Percentiles rank a stretch among this genome's conserved stretches.
These are phyloP conservation scores for Ophiostoma himal-ulmi DNA, from an alignment of 2,329 filamentous ascomycete genomes.

Conservation along the genomic window DNA sequence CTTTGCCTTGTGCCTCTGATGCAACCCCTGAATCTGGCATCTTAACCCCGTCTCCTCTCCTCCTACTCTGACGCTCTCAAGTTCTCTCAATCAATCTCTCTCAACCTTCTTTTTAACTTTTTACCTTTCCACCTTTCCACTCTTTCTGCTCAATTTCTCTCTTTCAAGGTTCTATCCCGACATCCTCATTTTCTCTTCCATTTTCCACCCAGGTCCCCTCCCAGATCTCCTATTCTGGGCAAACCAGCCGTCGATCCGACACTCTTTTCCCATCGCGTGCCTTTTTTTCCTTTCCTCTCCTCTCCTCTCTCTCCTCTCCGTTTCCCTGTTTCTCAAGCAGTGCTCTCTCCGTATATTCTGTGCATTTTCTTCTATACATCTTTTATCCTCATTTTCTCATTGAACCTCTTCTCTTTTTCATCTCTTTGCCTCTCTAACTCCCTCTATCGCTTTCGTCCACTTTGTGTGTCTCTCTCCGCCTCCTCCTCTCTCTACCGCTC, in stretches of 20 bases:
- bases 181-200: neutral
- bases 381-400: neutral
- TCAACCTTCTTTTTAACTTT: too few species aligned
- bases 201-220: neutral
- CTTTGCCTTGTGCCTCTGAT: neutral
- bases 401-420: slow-evolving; percentile 6
- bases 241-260: slow-evolving; percentile 1
- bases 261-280: neutral
- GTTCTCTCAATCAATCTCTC: too few species aligned
- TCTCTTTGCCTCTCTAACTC: neutral
- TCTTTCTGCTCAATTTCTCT: neutral
- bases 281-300: neutral
- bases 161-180: neutral
- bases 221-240: neutral
- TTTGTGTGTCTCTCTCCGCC: neutral
- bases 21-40: slow-evolving; percentile 12
- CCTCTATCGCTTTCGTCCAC: neutral
- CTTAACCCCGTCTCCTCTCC: neutral
- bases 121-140: neutral
- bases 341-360: neutral
- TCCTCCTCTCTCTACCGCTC: neutral
- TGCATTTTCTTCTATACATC: neutral
- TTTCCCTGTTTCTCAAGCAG: slow-evolving; percentile 6
- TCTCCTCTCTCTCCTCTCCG: neutral
- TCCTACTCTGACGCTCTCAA: neutral